Conservation (phyloP, 1,284 basidiomycete genomes). For the Schizopora paradoxa region DNA sequence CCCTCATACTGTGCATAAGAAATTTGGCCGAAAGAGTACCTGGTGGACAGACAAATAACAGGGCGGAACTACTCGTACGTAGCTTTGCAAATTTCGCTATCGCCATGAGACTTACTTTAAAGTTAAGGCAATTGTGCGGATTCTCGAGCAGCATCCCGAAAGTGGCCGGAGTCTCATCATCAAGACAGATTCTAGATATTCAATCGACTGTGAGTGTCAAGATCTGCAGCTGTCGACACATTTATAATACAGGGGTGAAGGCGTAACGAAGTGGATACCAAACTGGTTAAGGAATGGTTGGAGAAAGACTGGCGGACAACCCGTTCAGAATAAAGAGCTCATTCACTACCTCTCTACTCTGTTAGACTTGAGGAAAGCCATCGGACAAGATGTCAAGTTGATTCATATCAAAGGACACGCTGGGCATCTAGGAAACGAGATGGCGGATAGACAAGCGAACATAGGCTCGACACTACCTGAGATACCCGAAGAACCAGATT, state of each 20-base stretch:
- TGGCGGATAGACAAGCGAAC: constrained; percentile 67
- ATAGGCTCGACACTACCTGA: constrained; percentile 39
- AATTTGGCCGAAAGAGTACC: constrained; percentile 77
- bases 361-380: constrained; percentile 40
- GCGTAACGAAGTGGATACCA: constrained; percentile 58
- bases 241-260: too few relatives aligned
- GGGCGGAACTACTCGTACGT: constrained; percentile 78
- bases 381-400: constrained; percentile 51
- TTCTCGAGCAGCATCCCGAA: constrained; percentile 61
- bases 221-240: constrained; percentile 1
- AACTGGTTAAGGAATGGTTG: constrained; percentile 56
- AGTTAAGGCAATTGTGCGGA: constrained; percentile 65
- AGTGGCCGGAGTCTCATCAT: constrained; percentile 54
- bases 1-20: constrained; percentile 32
- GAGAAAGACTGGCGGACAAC: constrained; percentile 38
- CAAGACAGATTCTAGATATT: constrained; percentile 74
- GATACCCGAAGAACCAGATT: constrained; percentile 46
- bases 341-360: constrained; percentile 59
- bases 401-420: constrained; percentile 68
- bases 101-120: not conserved
- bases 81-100: not conserved
- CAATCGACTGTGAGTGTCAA: constrained; percentile 52
- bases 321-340: constrained; percentile 61
- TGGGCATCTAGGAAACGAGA: constrained; percentile 72
- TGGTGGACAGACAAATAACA: constrained; percentile 83